Base-by-base conservation (phyloP, 176 grass and related monocot species). In the Ampelocalamus luodianensis region DNA sequence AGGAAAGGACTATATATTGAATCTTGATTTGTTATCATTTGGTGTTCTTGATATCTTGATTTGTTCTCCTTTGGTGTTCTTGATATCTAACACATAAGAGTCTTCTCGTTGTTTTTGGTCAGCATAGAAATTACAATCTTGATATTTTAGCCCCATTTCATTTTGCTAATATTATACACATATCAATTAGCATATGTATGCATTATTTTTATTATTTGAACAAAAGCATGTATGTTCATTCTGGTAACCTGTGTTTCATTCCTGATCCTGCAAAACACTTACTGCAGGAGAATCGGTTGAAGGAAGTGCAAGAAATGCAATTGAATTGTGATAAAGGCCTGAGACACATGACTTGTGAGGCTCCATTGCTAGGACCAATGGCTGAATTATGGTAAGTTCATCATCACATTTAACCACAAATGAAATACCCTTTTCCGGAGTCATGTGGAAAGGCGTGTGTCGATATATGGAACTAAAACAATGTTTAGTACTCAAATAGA, bases 301-400 rank as follows among this genome's bases (percentile, higher is more conserved):
- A 86, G 80, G 91, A 99, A 88, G 93, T 99, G 38, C 91, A 96
- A 83, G 91, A 93, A 89, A 99, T 99, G 93, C 82, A 88, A 79
- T 32, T 62, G 66, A 94, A 89, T 64, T 96, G 97, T 79, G 93
- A 99, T 48, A 91, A 91, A 82, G 97, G 97, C 37, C 68, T 99
- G 22, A 91, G 91, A 66, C 90, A 91, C 82, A 87, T 84, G 68
- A 36, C 71, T 64, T 71, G 76, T 16, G 88, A 90, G 50, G 84
- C 64, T 76, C 72, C 91, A 18, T 24, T 82, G 64, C 86, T 77
- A 81, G 90, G 90, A 64, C 76, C 86, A 82, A 78, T 88, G 81
- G 69, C 69, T 63, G 85, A 91, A 71, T 62, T 87, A 71, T 87
- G 89, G 89, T 91, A 76, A 84, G 89, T 71, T 51, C 23, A 75